Evolutionary conservation across 371 early-diverging fungal genomes (phyloP).

Genomic region (Lichtheimia ramosa): DNA sequence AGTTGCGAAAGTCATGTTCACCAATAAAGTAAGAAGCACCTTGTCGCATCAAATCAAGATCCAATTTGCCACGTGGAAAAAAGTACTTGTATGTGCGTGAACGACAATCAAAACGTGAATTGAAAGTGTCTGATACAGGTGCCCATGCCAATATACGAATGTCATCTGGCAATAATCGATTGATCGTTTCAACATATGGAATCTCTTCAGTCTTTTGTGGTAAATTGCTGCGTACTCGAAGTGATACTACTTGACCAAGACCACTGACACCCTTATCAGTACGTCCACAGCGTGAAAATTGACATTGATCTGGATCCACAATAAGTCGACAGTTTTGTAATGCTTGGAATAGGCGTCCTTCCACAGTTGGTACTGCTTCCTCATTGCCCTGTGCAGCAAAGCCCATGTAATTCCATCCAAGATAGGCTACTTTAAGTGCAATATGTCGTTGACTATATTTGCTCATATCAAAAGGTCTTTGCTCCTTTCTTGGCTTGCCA

Average conservation of each 20-base stretch:
- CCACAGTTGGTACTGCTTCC: slow-evolving; percentile 71
- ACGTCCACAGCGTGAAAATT: slow-evolving; percentile 86
- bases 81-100: slow-evolving; percentile 93
- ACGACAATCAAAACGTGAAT: slow-evolving; percentile 88
- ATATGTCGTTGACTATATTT: slow-evolving; percentile 77
- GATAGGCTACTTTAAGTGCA: slow-evolving; percentile 88
- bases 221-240: slow-evolving; percentile 72
- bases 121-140: slow-evolving; percentile 73
- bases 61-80: slow-evolving; percentile 68
- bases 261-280: slow-evolving; percentile 97
- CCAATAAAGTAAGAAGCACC: slow-evolving; percentile 78
- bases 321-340: slow-evolving; percentile 75
- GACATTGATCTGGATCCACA: slow-evolving; percentile 52
- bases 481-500: slow-evolving; percentile 26
- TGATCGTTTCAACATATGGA: slow-evolving; percentile 82
- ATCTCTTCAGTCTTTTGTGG: slow-evolving; percentile 57
- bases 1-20: slow-evolving; percentile 91
- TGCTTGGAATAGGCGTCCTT: slow-evolving; percentile 81
- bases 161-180: slow-evolving; percentile 82
- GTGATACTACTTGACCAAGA: slow-evolving; percentile 86
- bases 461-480: slow-evolving; percentile 77
- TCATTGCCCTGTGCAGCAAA: slow-evolving; percentile 72
- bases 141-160: slow-evolving; percentile 94
- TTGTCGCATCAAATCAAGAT: slow-evolving; percentile 72
- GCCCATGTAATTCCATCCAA: slow-evolving; percentile 92